Conservation (phyloP, 805 yeast genomes). For the Candida tibetensis region DNA sequence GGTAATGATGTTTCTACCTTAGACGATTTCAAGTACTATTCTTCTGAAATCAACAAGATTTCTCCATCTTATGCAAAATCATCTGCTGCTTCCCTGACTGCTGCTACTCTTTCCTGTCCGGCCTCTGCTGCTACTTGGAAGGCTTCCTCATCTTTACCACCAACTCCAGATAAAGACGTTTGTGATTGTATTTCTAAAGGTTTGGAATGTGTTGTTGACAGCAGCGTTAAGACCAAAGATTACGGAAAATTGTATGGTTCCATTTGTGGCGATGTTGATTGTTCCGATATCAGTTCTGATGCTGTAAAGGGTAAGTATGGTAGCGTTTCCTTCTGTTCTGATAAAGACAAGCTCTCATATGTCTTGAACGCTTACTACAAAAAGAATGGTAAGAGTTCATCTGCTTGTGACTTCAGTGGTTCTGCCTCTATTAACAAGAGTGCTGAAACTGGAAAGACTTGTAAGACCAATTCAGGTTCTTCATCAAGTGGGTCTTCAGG, state of each 20-base stretch:
- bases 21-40: slow-evolving; percentile 29
- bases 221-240: slow-evolving; percentile 51
- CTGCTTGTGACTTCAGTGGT: slow-evolving; percentile 71
- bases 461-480: slow-evolving; percentile 25
- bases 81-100: slow-evolving; percentile 31
- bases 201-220: slow-evolving; percentile 58
- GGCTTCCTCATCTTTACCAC: slow-evolving; percentile 70
- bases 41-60: slow-evolving; percentile 33
- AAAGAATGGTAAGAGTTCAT: slow-evolving; percentile 37
- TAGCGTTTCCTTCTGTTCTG: slow-evolving; percentile 67
- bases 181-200: slow-evolving; percentile 64
- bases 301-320: slow-evolving; percentile 71
- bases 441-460: slow-evolving; percentile 30
- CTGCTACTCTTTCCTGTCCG: slow-evolving; percentile 59
- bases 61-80: slow-evolving; percentile 38
- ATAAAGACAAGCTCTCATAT: slow-evolving; percentile 63
- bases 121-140: slow-evolving; percentile 54
- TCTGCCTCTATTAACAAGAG: slow-evolving; percentile 48
- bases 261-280: slow-evolving; percentile 58
- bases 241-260: slow-evolving; percentile 57
- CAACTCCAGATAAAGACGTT: slow-evolving; percentile 64
- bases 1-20: slow-evolving; percentile 16
- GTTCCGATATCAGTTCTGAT: slow-evolving; percentile 59
- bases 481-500: slow-evolving; percentile 21
- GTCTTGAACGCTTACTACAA: slow-evolving; percentile 47